Evolutionary conservation across 371 early-diverging fungal genomes (phyloP), one percentile per base, ranked within the genome.

Genomic region (Lichtheimia hyalospora): DNA sequence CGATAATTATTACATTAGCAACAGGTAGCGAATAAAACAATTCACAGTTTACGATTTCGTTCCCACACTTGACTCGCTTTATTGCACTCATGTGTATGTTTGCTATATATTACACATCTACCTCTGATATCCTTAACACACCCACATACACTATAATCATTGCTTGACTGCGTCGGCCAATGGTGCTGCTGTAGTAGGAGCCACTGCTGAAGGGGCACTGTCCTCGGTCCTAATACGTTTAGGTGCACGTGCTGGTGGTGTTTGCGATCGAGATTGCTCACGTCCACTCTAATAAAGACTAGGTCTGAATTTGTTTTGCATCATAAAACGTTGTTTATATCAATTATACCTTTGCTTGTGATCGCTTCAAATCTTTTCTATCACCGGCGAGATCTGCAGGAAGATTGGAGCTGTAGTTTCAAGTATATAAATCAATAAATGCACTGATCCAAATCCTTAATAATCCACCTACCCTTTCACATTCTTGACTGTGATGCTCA

Each of bases 401-500:
- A 23, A 83, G 66, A 39, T 58, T 70, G 13, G 68, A 58, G 28
- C 20, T 34, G 52, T 16, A 16, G 15, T 23, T 16, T 23, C 48
- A 24, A 49, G 6, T 5, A 54, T n/a, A 49, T 34, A 34, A 18
- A 27, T 27, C 18, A 28, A 49, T 15, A 49, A 28, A 15, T 24
- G 34, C n/a, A 14, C 23, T n/a, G 20, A 28, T 34, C 14, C 48
- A 15, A 8, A 20, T 49, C 16, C 24, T 12, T 23, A 18, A 7
- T n/a, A 14, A 23, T 18, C n/a, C 42, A 49, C 51, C 34, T 46
- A 90, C 92, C 89, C 82, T 75, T 89, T 92, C 28, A 92, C 77
- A 66, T 86, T 69, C 56, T 84, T 79, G 28, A 94, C 80, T 21
- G 75, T 70, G 46, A 95, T 84, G 10, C 75, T 84, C 94, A 93